A percentile compares a stretch with the other conserved stretches of the same genome.
Evolutionary conservation across 768 basidiomycete genomes (phyloP).

Genomic region (Mycena latifolia): DNA sequence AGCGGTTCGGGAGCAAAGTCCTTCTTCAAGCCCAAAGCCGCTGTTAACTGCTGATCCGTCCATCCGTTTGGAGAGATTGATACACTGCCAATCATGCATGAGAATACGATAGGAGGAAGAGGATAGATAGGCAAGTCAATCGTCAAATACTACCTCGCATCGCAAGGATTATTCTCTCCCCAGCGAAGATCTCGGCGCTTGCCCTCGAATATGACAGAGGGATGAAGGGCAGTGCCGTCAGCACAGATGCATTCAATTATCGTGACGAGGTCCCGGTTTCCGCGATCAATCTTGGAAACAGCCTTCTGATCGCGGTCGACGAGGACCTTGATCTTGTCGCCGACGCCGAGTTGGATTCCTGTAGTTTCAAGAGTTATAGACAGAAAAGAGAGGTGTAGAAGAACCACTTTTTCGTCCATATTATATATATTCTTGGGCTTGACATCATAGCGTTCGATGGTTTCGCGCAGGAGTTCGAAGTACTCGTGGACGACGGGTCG

Average conservation of each 20-base stretch:
- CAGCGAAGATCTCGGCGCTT: too few relatives aligned
- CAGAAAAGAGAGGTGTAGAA: too few relatives aligned
- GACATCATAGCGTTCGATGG: conserved; percentile 41
- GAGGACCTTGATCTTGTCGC: too few relatives aligned
- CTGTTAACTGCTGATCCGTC: conserved; percentile 44
- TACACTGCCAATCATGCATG: conserved; percentile 17
- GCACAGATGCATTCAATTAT: conserved; percentile 59
- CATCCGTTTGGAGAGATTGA: conserved; percentile 42
- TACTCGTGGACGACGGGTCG: conserved; percentile 40
- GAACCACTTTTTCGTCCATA: conserved; percentile 44
- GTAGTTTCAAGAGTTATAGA: too few relatives aligned
- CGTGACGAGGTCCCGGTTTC: conserved; percentile 58
- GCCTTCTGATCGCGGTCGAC: too few relatives aligned
- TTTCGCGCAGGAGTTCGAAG: conserved; percentile 39
- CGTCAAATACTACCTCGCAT: conserved; percentile 28
- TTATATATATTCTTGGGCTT: conserved; percentile 46
- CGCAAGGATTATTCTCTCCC: conserved; percentile 36
- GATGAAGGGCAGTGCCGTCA: conserved; percentile 53
- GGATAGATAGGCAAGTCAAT: neutral
- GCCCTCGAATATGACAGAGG: conserved; percentile 52
- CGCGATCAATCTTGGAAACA: conserved; percentile 41
- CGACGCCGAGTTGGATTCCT: conserved; percentile 43
- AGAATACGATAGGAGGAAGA: too few relatives aligned
- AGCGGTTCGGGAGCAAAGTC: conserved; percentile 37
- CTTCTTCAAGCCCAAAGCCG: too few relatives aligned